Evolutionary conservation across 2,329 filamentous ascomycete species (phyloP).

Genomic region (Diaporthe ampelina): DNA sequence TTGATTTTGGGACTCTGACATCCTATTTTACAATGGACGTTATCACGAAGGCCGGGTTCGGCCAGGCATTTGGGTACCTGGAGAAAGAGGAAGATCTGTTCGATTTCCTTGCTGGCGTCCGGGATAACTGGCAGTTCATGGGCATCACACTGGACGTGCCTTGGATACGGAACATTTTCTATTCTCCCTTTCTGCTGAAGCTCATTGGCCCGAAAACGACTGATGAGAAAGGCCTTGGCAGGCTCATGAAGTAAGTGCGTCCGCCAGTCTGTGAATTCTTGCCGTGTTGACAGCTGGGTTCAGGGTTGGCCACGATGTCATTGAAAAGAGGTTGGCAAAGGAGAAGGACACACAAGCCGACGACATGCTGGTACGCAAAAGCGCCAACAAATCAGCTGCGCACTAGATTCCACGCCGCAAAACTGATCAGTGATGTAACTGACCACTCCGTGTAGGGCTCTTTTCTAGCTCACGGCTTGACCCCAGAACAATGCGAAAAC

Average conservation of each 20-base stretch:
- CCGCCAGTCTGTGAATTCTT: conserved; percentile 43
- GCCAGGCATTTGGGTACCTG: conserved; percentile 60
- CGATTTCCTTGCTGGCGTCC: conserved; percentile 58
- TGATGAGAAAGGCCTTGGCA: conserved; percentile 47
- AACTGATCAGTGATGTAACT: too few relatives aligned
- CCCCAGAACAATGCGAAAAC: conserved; percentile 58
- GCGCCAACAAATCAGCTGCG: conserved; percentile 54
- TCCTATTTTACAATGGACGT: conserved; percentile 66
- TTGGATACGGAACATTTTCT: conserved; percentile 46
- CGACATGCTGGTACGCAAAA: conserved; percentile 63
- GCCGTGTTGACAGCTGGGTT: not conserved
- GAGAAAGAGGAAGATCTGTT: conserved; percentile 58
- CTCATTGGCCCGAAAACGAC: conserved; percentile 51
- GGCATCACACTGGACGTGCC: conserved; percentile 57
- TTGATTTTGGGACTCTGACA: conserved; percentile 60
- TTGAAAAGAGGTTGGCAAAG: conserved; percentile 57
- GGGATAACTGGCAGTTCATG: conserved; percentile 55
- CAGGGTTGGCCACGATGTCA: conserved; percentile 53
- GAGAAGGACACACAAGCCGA: conserved; percentile 54
- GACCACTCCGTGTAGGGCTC: conserved; percentile 48
- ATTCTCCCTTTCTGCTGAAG: conserved; percentile 49
- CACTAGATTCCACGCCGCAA: accelerated
- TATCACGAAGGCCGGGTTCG: conserved; percentile 63
- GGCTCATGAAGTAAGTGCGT: conserved; percentile 45
- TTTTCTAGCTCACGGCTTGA: conserved; percentile 61